Conservation (phyloP, 352 stramenopile genomes). For the Peronospora belbahrii region DNA sequence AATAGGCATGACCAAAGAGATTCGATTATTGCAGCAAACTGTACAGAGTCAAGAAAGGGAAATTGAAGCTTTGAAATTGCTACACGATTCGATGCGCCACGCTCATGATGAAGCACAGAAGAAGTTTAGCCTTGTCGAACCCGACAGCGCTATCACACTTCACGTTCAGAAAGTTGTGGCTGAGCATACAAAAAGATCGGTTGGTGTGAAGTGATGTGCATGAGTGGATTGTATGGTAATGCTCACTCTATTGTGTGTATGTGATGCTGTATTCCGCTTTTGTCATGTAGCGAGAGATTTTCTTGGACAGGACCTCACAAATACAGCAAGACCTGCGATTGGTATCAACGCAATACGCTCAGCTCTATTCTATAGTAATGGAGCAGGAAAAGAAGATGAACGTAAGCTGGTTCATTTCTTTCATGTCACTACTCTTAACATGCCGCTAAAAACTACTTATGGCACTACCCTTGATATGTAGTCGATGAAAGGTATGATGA, state of each 20-base stretch:
- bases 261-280: neutral
- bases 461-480: constrained; percentile 1
- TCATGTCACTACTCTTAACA: neutral
- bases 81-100: constrained; percentile 51
- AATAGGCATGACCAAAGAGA: constrained; percentile 44
- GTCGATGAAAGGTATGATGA: constrained; percentile 20
- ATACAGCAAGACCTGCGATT: constrained; percentile 26
- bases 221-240: neutral
- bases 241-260: neutral
- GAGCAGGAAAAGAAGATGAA: constrained; percentile 37
- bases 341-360: constrained; percentile 23
- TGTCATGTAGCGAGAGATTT: constrained; percentile 38
- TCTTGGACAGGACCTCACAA: constrained; percentile 33
- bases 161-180: constrained; percentile 62
- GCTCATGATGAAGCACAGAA: constrained; percentile 48
- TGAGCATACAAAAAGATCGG: constrained; percentile 59
- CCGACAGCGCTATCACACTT: constrained; percentile 44
- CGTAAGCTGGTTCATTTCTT: constrained; percentile 16
- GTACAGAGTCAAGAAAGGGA: constrained; percentile 50
- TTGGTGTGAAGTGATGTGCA: constrained; percentile 16
- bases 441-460: constrained; percentile 1
- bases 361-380: constrained; percentile 25
- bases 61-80: constrained; percentile 43
- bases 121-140: constrained; percentile 52
- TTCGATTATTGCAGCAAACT: constrained; percentile 39